Percentiles rank a stretch among this genome's conserved stretches.
Conservation (phyloP, 176 grass and related monocot genomes). For the Rhynchospora tenuis region DNA sequence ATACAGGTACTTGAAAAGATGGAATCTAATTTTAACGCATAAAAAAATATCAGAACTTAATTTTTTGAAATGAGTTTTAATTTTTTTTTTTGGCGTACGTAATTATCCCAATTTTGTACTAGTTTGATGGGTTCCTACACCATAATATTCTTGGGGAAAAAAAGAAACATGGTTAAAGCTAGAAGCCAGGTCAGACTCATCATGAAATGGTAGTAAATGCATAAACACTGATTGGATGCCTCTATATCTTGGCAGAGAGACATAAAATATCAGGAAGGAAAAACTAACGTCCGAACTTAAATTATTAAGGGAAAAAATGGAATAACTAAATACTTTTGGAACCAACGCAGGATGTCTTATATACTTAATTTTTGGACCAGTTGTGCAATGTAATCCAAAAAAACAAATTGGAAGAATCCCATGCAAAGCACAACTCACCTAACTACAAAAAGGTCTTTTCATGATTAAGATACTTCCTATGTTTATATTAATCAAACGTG, state of each 20-base stretch:
- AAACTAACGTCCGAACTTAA: background rate
- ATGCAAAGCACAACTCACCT: conserved; percentile 18
- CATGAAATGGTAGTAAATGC: no score
- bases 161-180: no score
- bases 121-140: background rate
- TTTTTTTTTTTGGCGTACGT: no score
- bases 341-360: background rate
- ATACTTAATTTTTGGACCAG: background rate
- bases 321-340: background rate
- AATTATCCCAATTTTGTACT: background rate
- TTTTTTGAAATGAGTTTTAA: no score
- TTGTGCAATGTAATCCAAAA: conserved; percentile 9
- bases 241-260: no score
- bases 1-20: background rate
- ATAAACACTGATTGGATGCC: no score
- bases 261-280: background rate
- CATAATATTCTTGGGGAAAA: background rate
- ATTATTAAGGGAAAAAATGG: background rate
- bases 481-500: conserved; percentile 22
- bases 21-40: no score
- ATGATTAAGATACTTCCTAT: conserved; percentile 8
- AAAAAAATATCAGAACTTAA: no score
- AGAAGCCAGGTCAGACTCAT: no score
- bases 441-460: conserved; percentile 20
- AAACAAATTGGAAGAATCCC: conserved; percentile 20